Base-by-base conservation (phyloP, 768 basidiomycete genomes). In the Tulasnella sp. region DNA sequence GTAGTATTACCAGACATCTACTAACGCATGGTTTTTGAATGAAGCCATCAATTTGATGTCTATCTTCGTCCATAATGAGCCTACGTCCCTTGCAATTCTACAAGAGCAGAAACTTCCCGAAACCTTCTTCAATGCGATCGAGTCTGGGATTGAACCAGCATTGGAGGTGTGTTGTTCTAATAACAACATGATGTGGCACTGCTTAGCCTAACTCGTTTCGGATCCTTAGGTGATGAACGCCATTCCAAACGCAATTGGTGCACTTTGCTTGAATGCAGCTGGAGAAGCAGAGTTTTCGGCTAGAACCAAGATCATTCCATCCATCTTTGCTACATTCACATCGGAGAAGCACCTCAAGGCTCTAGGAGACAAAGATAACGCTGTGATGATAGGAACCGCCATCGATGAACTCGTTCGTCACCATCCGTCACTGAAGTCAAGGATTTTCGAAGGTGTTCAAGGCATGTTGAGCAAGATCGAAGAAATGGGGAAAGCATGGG, bases 11-110 rank as follows among this genome's bases (percentile, higher is more conserved):
- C 43, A 15, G n/a, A 27, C 27, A 31, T 48, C 33, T n/a, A 48
- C 28, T 53, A 28, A 61, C 46, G 33, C 10, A 61, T 57, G 15
- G 5, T 34, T 19, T 35, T 46, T 5, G 46, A 8, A 8, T 53
- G 13, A 56, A 87, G 90, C 87, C 4, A 87, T 92, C 70, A 90
- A 92, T 63, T 83, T 91, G 61, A 88, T 95, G 81, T 80, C 90
- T 12, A 90, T 90, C 0, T 96, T 96, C 65, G 81, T 98, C 7
- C 93, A 99, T 70, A 99, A 98, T 57, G 95, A 99, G 64, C 95
- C 95, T 5, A 96, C 92, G 0, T 95, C 89, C 13, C 69, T 99
- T 51, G 70, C 78, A 2, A 81, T 93, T 48, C 83, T 99, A 19
- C 95, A 99, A 65, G 95, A 99, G 65, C 75, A 79, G 24, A 79